Evolutionary conservation across 2,329 filamentous ascomycete species (phyloP).

Genomic region (Talaromyces verruculosus): DNA sequence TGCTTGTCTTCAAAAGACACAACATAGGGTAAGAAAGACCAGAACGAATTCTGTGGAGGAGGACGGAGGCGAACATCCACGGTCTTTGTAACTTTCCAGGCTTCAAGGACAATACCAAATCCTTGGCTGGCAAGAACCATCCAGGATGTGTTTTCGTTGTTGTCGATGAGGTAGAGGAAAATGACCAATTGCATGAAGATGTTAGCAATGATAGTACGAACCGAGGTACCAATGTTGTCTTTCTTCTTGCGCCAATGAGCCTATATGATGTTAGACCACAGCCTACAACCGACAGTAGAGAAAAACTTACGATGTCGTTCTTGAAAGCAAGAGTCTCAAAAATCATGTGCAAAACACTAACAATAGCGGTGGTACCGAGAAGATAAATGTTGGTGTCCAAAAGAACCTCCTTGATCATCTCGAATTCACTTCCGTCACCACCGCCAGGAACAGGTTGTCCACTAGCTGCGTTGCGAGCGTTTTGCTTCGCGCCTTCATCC

Average conservation of each 20-base stretch:
- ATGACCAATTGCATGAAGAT: slow-evolving; percentile 97
- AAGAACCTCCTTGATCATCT: slow-evolving; percentile 94
- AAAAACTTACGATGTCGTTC: slow-evolving; percentile 70
- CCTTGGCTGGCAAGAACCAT: slow-evolving; percentile 96
- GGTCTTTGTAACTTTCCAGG: slow-evolving; percentile 95
- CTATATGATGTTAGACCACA: slow-evolving; percentile 31
- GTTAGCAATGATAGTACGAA: slow-evolving; percentile 93
- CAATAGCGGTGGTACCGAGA: slow-evolving; percentile 77
- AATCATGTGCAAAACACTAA: slow-evolving; percentile 86
- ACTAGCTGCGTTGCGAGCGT: slow-evolving; percentile 72
- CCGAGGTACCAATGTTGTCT: slow-evolving; percentile 94
- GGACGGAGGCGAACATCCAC: slow-evolving; percentile 82
- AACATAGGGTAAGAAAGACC: slow-evolving; percentile 76
- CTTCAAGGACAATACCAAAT: slow-evolving; percentile 73
- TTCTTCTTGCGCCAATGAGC: slow-evolving; percentile 99
- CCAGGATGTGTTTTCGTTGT: slow-evolving; percentile 97
- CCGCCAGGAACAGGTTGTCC: slow-evolving; percentile 71
- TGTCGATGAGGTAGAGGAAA: slow-evolving; percentile 95
- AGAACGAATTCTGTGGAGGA: slow-evolving; percentile 63
- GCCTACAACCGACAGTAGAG: neutral
- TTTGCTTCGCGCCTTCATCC: slow-evolving; percentile 83
- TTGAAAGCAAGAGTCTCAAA: slow-evolving; percentile 97
- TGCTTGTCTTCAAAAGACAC: slow-evolving; percentile 95
- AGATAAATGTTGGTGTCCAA: slow-evolving; percentile 93
- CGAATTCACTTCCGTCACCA: slow-evolving; percentile 89